These are phyloP conservation scores for Sphaerulina vaccinii DNA, from an alignment of 2,329 filamentous ascomycete genomes.

Conservation along the genomic window DNA sequence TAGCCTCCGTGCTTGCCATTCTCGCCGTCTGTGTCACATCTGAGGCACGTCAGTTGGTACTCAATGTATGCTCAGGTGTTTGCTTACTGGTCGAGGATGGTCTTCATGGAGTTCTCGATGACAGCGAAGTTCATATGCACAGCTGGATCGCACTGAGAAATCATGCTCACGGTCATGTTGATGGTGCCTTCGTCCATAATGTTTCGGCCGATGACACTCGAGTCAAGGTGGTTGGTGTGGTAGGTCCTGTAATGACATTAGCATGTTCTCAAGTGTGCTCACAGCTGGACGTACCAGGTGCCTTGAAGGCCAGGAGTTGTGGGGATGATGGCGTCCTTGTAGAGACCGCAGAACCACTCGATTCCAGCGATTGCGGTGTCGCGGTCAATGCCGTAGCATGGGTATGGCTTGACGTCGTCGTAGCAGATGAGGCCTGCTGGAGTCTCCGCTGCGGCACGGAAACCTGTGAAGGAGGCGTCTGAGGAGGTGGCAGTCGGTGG, in stretches of 20 bases:
- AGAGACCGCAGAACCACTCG: slow-evolving; percentile 15
- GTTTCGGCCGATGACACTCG: not conserved
- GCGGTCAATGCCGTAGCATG: slow-evolving; percentile 15
- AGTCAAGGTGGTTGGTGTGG: not conserved
- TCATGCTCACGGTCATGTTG: slow-evolving; percentile 3
- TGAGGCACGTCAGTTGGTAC: not conserved
- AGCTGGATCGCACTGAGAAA: slow-evolving; percentile 1
- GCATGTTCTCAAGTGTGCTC: too few relatives aligned
- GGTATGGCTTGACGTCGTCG: slow-evolving; percentile 5
- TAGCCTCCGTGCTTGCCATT: slow-evolving; percentile 18
- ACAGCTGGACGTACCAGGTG: slow-evolving; percentile 6
- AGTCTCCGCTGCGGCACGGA: not conserved
- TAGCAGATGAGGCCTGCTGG: slow-evolving; percentile 12
- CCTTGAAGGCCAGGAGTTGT: not conserved
- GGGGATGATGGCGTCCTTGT: not conserved
- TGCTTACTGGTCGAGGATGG: slow-evolving; percentile 10
- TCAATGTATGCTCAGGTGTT: not conserved
- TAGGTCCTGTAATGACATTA: too few relatives aligned
- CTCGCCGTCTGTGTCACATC: slow-evolving; percentile 10
- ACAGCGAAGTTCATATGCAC: slow-evolving; percentile 6
- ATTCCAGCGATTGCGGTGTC: not conserved
- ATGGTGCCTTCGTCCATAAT: slow-evolving; percentile 1
- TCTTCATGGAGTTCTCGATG: slow-evolving; percentile 3
- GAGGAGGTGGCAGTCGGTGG: not conserved
- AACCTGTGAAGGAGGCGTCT: not conserved